phyloP scores from a whole-genome alignment of 148 eudicot genomes.

The Beta vulgaris region DNA sequence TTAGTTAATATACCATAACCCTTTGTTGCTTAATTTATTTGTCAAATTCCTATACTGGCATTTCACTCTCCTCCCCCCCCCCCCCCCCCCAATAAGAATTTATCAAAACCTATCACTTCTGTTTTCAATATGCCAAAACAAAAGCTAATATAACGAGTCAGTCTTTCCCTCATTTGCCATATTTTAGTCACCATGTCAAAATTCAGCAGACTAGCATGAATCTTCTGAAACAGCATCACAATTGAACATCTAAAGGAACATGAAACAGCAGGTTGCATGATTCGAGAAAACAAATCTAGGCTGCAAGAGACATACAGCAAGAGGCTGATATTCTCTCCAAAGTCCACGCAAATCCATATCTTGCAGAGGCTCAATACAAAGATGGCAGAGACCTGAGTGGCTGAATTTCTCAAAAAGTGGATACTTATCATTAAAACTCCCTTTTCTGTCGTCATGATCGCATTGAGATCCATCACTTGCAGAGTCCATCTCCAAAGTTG shows the following conservation, averaged over 20 bases:
- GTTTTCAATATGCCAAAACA: background rate
- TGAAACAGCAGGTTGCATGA: background rate
- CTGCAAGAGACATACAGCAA: constrained; percentile 51
- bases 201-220: background rate
- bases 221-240: background rate
- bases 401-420: constrained; percentile 58
- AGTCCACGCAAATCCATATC: constrained; percentile 49
- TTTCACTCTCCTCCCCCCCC: too few relatives aligned
- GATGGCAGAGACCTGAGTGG: constrained; percentile 51
- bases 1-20: background rate
- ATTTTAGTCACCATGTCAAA: background rate
- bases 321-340: constrained; percentile 66
- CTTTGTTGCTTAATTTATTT: background rate
- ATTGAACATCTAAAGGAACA: background rate
- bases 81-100: background rate
- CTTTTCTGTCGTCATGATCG: constrained; percentile 21
- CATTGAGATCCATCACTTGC: constrained; percentile 22
- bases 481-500: constrained; percentile 11
- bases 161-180: too few relatives aligned
- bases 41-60: background rate
- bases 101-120: too few relatives aligned
- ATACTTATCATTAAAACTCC: constrained; percentile 40
- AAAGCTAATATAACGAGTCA: background rate
- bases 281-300: constrained; percentile 7
- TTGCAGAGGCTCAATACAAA: constrained; percentile 48